phyloP scores from a whole-genome alignment of 805 yeast genomes.

The Starmerella vaccinii region DNA sequence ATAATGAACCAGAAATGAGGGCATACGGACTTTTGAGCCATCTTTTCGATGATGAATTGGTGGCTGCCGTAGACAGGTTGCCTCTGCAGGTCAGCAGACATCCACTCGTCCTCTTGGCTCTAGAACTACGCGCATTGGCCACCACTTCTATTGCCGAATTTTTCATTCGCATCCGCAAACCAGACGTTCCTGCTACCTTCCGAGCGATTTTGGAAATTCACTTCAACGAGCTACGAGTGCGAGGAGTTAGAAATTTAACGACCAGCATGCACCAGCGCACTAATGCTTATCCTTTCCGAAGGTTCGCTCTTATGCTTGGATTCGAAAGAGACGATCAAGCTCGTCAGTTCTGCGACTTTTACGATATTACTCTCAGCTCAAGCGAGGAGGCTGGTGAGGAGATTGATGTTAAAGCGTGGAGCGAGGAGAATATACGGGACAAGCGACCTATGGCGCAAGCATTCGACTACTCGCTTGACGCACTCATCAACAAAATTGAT shows the following conservation, averaged over 20 bases:
- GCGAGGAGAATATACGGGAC: constrained; percentile 12
- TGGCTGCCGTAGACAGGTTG: constrained; percentile 57
- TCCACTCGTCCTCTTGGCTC: constrained; percentile 55
- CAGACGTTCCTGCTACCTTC: constrained; percentile 53
- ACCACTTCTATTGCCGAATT: constrained; percentile 42
- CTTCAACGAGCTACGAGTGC: constrained; percentile 51
- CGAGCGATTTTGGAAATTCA: constrained; percentile 70
- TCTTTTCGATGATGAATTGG: constrained; percentile 74
- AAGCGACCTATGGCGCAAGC: constrained; percentile 12
- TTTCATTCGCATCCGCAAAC: constrained; percentile 45
- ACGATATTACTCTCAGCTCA: constrained; percentile 36
- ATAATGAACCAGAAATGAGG: constrained; percentile 87
- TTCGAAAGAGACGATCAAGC: constrained; percentile 54
- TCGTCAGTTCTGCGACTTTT: constrained; percentile 49
- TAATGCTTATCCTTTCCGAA: constrained; percentile 41
- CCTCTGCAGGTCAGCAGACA: constrained; percentile 49
- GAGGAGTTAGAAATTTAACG: constrained; percentile 62
- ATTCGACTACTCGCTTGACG: constrained; percentile 12
- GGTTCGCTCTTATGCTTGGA: constrained; percentile 46
- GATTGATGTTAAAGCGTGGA: constrained; percentile 20
- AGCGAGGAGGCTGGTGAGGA: constrained; percentile 12
- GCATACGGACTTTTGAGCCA: constrained; percentile 77
- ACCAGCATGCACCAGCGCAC: constrained; percentile 57
- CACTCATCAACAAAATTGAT: not conserved
- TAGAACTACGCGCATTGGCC: constrained; percentile 56